Conservation (phyloP, 139 green algal species). For the Deuterostichococcus epilithicus region DNA sequence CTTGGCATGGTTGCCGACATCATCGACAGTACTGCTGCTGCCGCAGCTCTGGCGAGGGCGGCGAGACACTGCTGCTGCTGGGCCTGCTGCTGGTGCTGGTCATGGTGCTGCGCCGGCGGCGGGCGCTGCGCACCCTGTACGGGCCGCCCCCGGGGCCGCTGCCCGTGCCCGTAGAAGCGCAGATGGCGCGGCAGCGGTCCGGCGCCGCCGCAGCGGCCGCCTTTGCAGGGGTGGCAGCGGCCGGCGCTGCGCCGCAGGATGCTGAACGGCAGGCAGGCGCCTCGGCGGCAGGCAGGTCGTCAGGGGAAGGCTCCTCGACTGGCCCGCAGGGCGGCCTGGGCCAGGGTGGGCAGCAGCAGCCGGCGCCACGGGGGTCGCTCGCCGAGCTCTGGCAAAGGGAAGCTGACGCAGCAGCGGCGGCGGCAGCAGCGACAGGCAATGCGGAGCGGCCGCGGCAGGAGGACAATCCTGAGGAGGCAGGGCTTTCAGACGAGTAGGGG, state of each 20-base stretch:
- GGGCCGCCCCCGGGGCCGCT: neutral
- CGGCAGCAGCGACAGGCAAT: neutral
- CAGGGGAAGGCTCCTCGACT: no score
- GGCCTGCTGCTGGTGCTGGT: conserved; percentile 25
- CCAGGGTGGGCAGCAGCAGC: neutral
- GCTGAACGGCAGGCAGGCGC: no score
- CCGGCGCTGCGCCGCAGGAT: neutral
- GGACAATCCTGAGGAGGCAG: neutral
- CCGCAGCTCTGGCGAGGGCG: neutral
- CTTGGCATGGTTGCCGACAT: no score
- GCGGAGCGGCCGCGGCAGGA: neutral
- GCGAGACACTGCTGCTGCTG: conserved; percentile 15
- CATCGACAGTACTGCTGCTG: no score
- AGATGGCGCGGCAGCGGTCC: no score
- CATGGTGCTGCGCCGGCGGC: conserved; percentile 42
- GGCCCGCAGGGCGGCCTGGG: no score
- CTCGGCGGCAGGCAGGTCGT: no score
- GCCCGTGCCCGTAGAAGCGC: no score
- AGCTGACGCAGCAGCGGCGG: neutral
- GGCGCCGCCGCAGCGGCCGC: no score
- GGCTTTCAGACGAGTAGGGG: neutral
- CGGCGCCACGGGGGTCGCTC: neutral
- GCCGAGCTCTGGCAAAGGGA: neutral
- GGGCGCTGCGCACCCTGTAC: conserved; percentile 19
- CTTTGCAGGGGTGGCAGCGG: neutral